Conservation (phyloP, 2,329 filamentous ascomycete species). For the Stagonosporopsis cucurbitacearum region DNA sequence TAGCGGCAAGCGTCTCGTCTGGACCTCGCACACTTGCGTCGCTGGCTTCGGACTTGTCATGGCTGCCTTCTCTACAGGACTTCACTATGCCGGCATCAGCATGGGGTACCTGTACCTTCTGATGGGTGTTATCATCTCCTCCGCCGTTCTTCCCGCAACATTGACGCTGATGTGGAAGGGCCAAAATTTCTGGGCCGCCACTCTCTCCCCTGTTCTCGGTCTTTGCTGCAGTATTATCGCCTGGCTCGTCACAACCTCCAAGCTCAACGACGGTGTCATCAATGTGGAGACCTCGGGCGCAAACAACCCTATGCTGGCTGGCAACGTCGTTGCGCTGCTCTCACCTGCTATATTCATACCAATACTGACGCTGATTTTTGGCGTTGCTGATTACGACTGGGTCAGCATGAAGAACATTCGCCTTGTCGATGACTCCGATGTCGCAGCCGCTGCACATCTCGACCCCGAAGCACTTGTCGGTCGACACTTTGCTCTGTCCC, state of each 20-base stretch:
- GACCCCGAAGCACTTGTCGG: constrained; percentile 66
- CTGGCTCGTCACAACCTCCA: constrained; percentile 47
- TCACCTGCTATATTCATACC: constrained; percentile 78
- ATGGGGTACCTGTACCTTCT: constrained; percentile 90
- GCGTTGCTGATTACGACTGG: constrained; percentile 82
- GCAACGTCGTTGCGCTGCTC: constrained; percentile 82
- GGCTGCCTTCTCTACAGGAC: constrained; percentile 77
- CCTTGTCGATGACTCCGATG: constrained; percentile 76
- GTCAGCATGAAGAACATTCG: constrained; percentile 80
- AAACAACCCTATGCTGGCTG: constrained; percentile 82
- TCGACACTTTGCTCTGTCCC: constrained; percentile 35
- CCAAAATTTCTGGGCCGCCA: constrained; percentile 77
- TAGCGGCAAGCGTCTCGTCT: constrained; percentile 76
- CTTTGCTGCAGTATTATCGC: constrained; percentile 69
- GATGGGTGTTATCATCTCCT: constrained; percentile 90
- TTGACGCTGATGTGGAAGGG: constrained; percentile 81
- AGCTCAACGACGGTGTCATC: constrained; percentile 43
- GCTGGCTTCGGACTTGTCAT: constrained; percentile 80
- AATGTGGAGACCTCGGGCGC: constrained; percentile 62
- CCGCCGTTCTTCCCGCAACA: constrained; percentile 81
- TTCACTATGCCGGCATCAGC: constrained; percentile 52
- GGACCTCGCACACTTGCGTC: constrained; percentile 76
- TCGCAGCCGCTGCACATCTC: constrained; percentile 66
- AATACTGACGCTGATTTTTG: constrained; percentile 72
- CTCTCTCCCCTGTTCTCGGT: constrained; percentile 70